Conservation (phyloP, 495 filamentous ascomycete species). For the Neurospora cerealis region DNA sequence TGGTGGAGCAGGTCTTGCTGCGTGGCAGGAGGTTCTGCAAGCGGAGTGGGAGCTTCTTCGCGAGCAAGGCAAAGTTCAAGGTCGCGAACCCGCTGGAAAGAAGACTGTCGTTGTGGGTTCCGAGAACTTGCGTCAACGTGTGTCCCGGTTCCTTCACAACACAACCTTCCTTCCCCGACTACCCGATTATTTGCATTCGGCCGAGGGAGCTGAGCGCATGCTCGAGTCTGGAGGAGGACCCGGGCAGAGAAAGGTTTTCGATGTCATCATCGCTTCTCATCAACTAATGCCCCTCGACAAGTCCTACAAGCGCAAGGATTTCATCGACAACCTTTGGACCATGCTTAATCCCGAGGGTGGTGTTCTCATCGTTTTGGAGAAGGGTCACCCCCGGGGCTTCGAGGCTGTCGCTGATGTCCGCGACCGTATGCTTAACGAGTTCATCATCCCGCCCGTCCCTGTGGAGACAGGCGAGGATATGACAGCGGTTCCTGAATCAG, state of each 20-base stretch:
- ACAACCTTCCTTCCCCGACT: constrained; percentile 87
- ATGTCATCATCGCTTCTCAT: constrained; percentile 85
- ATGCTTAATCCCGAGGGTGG: constrained; percentile 78
- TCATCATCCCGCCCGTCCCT: constrained; percentile 58
- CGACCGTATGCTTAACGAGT: constrained; percentile 60
- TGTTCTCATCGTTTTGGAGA: constrained; percentile 80
- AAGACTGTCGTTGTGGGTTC: constrained; percentile 42
- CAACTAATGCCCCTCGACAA: constrained; percentile 61
- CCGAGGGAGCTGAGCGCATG: constrained; percentile 27
- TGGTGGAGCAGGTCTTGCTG: constrained; percentile 73
- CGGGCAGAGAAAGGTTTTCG: constrained; percentile 64
- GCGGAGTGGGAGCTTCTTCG: constrained; percentile 66
- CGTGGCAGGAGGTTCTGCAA: constrained; percentile 73
- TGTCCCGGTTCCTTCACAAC: constrained; percentile 68
- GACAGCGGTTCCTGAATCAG: constrained; percentile 13
- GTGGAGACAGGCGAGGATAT: constrained; percentile 19
- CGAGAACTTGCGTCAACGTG: constrained; percentile 55
- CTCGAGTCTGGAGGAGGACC: constrained; percentile 29
- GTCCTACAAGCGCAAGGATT: constrained; percentile 60
- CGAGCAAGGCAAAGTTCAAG: constrained; percentile 34
- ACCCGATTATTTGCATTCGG: constrained; percentile 74
- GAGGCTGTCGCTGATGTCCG: constrained; percentile 83
- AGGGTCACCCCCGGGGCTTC: constrained; percentile 83
- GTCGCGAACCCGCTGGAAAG: constrained; percentile 32
- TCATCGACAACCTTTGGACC: constrained; percentile 80